Base-by-base conservation (phyloP, 139 green algal genomes). In the Closterium sp. region DNA sequence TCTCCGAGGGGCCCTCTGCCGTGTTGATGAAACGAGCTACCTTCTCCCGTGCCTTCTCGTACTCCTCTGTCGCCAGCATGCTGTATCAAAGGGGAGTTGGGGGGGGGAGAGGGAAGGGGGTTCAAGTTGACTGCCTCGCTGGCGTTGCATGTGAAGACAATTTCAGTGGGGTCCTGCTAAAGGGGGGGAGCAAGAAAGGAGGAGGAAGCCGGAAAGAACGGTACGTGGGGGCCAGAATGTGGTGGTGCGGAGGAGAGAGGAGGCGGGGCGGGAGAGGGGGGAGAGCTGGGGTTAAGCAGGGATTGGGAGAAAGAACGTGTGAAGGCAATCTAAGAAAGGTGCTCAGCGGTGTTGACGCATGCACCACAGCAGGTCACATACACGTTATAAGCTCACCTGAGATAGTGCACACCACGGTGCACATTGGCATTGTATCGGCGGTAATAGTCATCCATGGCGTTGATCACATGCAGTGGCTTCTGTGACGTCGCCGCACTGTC, bases 401-500 rank as follows among this genome's bases (percentile, higher is more conserved):
- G 90, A 28, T 69, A 93, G 94, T 96, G 94, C 89, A 96, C 93
- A 12, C 98, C 98, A 19, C 98, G 94, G 94, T 99, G 98, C 83
- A 99, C 98, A 89, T 99, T 99, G 87, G 96, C 95, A 95, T 99
- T 99, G 95, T 97, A 97, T 0, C 89, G 69, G 9, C 8, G n/a
- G 94, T 99, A 99, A 94, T 98, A 99, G 1, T 93, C n/a, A 2
- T 95, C 84, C 91, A 99, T 94, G 0, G 95, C 95, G 1, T 95
- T 86, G 12, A 99, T 92, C 19, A 96, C 94, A 12, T 89, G 34
- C 34, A 25, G 30, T 12, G 97, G 98, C 95, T 99, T 99, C 88
- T 99, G 98, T 3, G 96, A 98, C 4, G 98, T 99, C 4, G 98
- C 98, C 19, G 96, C 98, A 88, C 97, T 99, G 96, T 99, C 98